Conservation (phyloP, 2,329 filamentous ascomycete species). For the Xylariaceae sp. region DNA sequence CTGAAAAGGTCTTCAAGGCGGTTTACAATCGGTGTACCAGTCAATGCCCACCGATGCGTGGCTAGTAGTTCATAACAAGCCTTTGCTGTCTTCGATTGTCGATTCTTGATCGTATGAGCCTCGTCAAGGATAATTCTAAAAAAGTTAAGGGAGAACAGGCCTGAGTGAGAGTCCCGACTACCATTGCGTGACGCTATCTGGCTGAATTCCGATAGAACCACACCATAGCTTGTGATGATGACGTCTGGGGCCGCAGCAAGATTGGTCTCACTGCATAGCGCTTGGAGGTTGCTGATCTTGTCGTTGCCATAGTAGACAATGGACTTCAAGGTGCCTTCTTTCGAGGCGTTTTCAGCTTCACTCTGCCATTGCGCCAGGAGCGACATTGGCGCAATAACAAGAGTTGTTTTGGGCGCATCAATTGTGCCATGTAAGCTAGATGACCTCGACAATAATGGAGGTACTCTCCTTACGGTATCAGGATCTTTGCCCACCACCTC, state of each 20-base stretch:
- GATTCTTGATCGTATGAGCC: conserved; percentile 87
- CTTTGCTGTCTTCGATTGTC: conserved; percentile 87
- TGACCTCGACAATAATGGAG: conserved; percentile 45
- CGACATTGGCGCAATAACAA: conserved; percentile 97
- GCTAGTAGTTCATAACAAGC: conserved; percentile 89
- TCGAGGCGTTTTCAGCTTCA: conserved; percentile 87
- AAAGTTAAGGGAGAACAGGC: conserved; percentile 89
- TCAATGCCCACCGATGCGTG: conserved; percentile 86
- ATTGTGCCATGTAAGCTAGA: conserved; percentile 54
- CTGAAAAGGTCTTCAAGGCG: conserved; percentile 92
- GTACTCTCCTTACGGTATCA: conserved; percentile 47
- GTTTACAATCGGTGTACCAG: conserved; percentile 95
- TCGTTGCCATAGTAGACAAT: conserved; percentile 91
- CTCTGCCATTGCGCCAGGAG: conserved; percentile 96
- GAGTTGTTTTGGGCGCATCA: conserved; percentile 78
- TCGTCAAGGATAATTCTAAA: conserved; percentile 95
- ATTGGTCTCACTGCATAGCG: conserved; percentile 72
- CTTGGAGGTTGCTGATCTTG: conserved; percentile 73
- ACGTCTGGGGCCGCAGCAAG: conserved; percentile 75
- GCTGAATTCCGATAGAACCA: conserved; percentile 84
- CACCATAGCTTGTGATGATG: conserved; percentile 92
- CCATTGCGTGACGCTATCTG: conserved; percentile 64
- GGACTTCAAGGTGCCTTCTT: conserved; percentile 73
- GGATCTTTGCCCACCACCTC: conserved; percentile 39
- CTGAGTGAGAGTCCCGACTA: conserved; percentile 61